Evolutionary conservation across 2,329 filamentous ascomycete species (phyloP).

Genomic region (Cercospora canescens): DNA sequence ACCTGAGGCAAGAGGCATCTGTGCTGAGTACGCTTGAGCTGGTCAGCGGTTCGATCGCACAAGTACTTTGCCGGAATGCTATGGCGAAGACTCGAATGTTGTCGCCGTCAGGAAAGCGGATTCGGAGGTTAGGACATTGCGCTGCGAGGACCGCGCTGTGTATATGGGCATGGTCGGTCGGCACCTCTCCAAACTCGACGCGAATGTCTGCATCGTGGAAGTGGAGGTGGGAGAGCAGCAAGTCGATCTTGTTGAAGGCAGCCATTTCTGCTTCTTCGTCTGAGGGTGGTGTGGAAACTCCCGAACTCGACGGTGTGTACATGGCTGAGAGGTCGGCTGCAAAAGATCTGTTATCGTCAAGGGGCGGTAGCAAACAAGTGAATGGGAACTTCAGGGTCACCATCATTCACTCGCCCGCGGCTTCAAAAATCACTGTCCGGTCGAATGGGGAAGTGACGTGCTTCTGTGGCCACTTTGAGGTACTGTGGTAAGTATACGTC

Average conservation of each 20-base stretch:
- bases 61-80: neutral
- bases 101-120: neutral
- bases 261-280: neutral
- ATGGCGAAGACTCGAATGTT: neutral
- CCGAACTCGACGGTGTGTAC: neutral
- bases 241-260: neutral
- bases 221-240: neutral
- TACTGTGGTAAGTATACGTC: neutral
- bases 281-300: neutral
- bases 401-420: neutral
- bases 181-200: neutral
- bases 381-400: neutral
- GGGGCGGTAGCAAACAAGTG: neutral
- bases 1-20: neutral
- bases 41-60: neutral
- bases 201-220: neutral
- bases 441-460: neutral
- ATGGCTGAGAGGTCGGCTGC: neutral
- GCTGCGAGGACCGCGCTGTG: neutral
- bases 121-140: neutral
- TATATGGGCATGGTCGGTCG: neutral
- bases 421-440: neutral
- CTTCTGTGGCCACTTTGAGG: neutral
- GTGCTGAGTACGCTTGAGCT: neutral
- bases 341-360: neutral